These are phyloP conservation scores for Cyberlindnera maclurae DNA, from an alignment of 805 yeast species.

Conservation along the genomic window DNA sequence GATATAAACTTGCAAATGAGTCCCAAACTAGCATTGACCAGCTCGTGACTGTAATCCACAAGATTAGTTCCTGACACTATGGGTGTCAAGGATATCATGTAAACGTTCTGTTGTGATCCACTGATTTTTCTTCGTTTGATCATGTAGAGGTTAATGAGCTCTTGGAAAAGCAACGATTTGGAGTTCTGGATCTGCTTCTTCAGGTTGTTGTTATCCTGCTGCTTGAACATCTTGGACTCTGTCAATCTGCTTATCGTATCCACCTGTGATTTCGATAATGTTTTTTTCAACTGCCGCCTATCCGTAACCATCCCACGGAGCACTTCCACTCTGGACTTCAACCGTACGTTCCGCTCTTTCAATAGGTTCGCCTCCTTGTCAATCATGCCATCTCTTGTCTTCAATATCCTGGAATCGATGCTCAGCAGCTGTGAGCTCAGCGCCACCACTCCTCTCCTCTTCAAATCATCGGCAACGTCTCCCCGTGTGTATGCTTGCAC, in stretches of 20 bases:
- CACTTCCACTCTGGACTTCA: neutral
- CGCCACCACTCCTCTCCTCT: conserved; percentile 14
- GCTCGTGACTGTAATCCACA: conserved; percentile 13
- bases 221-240: conserved; percentile 5
- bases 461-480: conserved; percentile 1
- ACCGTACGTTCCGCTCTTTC: neutral
- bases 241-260: neutral
- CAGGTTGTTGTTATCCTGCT: conserved; percentile 11
- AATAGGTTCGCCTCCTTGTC: conserved; percentile 7
- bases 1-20: conserved; percentile 13
- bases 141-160: conserved; percentile 16
- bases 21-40: conserved; percentile 14
- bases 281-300: neutral
- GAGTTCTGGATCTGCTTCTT: conserved; percentile 20
- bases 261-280: neutral
- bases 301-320: neutral
- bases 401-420: conserved; percentile 16
- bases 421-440: conserved; percentile 19
- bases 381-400: conserved; percentile 11
- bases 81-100: conserved; percentile 19
- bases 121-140: conserved; percentile 15
- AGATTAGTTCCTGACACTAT: conserved; percentile 12
- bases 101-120: conserved; percentile 7
- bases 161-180: conserved; percentile 19
- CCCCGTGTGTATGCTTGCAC: conserved; percentile 6